Evolutionary conservation across 192 early-diverging fungal genomes (phyloP).

Genomic region (Pilobolus umbonatus): DNA sequence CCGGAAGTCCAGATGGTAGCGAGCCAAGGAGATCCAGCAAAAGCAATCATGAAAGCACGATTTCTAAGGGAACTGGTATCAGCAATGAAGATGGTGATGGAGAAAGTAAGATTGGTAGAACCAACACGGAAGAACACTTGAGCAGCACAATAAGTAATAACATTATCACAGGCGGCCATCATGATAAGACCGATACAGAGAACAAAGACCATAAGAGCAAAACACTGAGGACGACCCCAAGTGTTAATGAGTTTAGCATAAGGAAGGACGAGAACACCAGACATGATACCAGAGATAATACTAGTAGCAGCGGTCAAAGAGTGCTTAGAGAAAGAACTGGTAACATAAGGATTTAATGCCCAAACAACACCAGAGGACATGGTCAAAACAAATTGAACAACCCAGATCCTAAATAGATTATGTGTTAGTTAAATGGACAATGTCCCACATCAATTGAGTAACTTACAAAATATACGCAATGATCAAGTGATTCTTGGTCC

Average conservation of each 20-base stretch:
- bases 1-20: conserved; percentile 9
- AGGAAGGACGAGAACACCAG: conserved; percentile 1
- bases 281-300: conserved; percentile 7
- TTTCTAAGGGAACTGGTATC: conserved; percentile 9
- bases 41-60: conserved; percentile 11
- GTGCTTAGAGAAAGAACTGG: conserved; percentile 3
- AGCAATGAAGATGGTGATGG: conserved; percentile 4
- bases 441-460: background rate
- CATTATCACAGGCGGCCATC: background rate
- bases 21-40: conserved; percentile 6
- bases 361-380: background rate
- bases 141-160: conserved; percentile 10
- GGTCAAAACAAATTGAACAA: conserved; percentile 5
- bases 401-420: conserved; percentile 1
- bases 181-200: conserved; percentile 6
- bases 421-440: background rate
- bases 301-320: conserved; percentile 10
- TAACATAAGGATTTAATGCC: conserved; percentile 9
- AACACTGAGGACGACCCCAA: conserved; percentile 13
- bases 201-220: background rate
- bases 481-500: background rate
- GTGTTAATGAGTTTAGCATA: conserved; percentile 12
- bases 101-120: background rate
- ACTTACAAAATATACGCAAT: background rate
- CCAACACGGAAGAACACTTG: conserved; percentile 15